Evolutionary conservation across 139 green algal species (phyloP).

Genomic region (Chlamydomonas sp.): DNA sequence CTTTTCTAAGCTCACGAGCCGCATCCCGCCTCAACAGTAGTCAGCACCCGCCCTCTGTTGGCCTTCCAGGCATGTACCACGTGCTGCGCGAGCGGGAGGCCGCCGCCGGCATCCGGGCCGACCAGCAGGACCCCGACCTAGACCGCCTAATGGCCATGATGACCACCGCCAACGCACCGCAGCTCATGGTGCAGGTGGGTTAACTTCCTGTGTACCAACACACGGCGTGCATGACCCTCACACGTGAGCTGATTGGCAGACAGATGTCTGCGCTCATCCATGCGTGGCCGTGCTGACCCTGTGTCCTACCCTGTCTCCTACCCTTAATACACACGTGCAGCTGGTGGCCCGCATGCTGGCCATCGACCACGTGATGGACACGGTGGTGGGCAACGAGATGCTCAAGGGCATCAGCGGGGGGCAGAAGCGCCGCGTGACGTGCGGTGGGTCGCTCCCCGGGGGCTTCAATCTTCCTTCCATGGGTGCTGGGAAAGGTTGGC

Average conservation of each 20-base stretch:
- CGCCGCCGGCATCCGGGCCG: neutral
- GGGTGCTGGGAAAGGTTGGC: no score
- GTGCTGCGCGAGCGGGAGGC: constrained; percentile 9
- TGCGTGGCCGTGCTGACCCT: neutral
- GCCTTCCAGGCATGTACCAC: neutral
- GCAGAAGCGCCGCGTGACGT: constrained; percentile 81
- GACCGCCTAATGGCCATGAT: neutral
- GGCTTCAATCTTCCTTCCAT: neutral
- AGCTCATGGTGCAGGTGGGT: constrained; percentile 7
- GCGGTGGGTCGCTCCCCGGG: constrained; percentile 56
- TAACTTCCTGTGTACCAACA: neutral
- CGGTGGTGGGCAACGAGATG: constrained; percentile 78
- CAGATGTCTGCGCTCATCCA: no score
- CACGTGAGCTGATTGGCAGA: no score
- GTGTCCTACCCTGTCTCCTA: neutral
- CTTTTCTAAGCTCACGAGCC: no score
- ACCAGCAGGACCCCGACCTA: neutral
- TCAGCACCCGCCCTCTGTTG: neutral
- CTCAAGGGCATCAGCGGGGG: constrained; percentile 78
- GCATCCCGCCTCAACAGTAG: no score
- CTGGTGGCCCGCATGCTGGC: constrained; percentile 42
- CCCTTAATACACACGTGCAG: neutral
- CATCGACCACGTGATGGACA: constrained; percentile 63
- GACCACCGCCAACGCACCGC: neutral
- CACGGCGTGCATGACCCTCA: no score